Percentiles rank a stretch among this genome's conserved stretches.
These are phyloP conservation scores for Diversispora epigaea DNA, from an alignment of 192 early-diverging fungal species.

Conservation along the genomic window DNA sequence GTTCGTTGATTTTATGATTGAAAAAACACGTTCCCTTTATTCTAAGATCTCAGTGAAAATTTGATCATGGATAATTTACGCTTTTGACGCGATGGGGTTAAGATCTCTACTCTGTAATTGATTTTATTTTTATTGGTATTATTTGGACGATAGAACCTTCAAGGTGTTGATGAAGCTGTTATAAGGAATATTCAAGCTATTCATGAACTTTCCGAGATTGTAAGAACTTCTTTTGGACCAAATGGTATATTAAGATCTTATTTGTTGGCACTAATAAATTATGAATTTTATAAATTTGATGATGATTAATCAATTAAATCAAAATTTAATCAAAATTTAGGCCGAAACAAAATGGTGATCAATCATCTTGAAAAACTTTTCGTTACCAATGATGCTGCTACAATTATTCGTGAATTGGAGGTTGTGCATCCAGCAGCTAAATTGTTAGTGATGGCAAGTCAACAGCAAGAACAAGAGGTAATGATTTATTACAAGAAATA, in stretches of 20 bases:
- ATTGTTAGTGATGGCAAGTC: slow-evolving; percentile 92
- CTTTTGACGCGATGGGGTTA: neutral
- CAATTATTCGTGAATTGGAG: slow-evolving; percentile 96
- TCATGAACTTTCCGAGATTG: slow-evolving; percentile 90
- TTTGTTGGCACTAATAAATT: neutral
- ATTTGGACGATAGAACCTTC: slow-evolving; percentile 78
- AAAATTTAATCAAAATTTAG: slow-evolving; percentile 39
- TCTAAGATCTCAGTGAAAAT: neutral
- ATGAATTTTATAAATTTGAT: neutral
- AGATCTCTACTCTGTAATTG: neutral
- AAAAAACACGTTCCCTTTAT: neutral
- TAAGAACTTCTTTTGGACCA: slow-evolving; percentile 93
- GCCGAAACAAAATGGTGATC: slow-evolving; percentile 99
- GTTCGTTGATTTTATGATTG: neutral
- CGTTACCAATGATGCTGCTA: slow-evolving; percentile 98
- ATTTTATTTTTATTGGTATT: neutral
- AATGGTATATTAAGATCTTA: slow-evolving; percentile 64
- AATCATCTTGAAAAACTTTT: slow-evolving; percentile 98
- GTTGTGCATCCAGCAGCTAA: slow-evolving; percentile 97
- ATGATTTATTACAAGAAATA: neutral
- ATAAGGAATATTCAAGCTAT: slow-evolving; percentile 92
- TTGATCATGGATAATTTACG: neutral
- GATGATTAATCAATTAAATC: slow-evolving; percentile 5
- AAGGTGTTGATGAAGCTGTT: slow-evolving; percentile 96
- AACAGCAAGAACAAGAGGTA: slow-evolving; percentile 96